Percentiles rank a stretch among this genome's conserved stretches.
These are phyloP conservation scores for Kwoniella europaea DNA, from an alignment of 768 basidiomycete genomes.

Conservation along the genomic window DNA sequence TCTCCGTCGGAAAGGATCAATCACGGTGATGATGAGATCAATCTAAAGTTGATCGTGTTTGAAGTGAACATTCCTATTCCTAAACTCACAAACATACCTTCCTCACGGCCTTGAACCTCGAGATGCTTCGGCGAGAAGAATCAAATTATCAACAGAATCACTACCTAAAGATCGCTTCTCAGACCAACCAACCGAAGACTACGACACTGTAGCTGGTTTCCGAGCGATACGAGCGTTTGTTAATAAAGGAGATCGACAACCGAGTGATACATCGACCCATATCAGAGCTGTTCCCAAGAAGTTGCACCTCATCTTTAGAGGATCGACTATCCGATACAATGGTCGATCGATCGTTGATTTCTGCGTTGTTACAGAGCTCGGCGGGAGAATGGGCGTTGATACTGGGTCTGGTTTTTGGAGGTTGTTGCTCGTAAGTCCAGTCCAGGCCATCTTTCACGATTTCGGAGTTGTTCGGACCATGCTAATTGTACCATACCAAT, in stretches of 20 bases:
- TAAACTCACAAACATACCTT: too few relatives aligned
- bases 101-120: too few relatives aligned
- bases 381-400: slow-evolving; percentile 66
- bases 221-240: background rate
- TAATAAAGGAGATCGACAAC: too few relatives aligned
- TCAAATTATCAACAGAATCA: too few relatives aligned
- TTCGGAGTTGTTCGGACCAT: too few relatives aligned
- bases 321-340: background rate
- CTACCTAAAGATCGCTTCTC: background rate
- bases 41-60: too few relatives aligned
- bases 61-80: too few relatives aligned
- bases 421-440: slow-evolving; percentile 70
- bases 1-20: background rate
- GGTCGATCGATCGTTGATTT: slow-evolving; percentile 25
- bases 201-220: background rate
- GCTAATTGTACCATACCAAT: background rate
- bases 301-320: too few relatives aligned
- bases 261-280: too few relatives aligned
- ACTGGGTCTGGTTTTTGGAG: slow-evolving; percentile 73
- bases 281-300: too few relatives aligned
- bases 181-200: too few relatives aligned
- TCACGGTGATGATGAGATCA: background rate
- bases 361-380: slow-evolving; percentile 26
- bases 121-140: too few relatives aligned
- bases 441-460: slow-evolving; percentile 1